Conservation (phyloP, 1,139 yeast species). For the Zygoascus sp. region DNA sequence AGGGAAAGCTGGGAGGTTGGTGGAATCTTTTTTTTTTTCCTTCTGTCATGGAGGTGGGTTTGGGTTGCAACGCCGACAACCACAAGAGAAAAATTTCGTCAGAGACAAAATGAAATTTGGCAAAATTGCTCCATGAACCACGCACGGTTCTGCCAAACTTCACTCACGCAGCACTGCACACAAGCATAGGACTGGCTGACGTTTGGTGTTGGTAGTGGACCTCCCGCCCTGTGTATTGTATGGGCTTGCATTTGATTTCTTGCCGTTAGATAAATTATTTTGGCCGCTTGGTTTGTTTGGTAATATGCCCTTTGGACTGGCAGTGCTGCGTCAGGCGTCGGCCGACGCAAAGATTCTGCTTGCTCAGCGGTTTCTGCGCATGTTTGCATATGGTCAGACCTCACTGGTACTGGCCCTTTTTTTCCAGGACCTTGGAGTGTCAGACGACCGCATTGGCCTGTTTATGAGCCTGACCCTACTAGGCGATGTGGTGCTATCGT, state of each 20-base stretch:
- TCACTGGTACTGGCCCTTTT: constrained; percentile 76
- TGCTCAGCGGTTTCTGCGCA: constrained; percentile 64
- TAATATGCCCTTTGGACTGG: constrained; percentile 16
- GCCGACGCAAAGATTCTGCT: constrained; percentile 63
- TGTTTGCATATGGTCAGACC: constrained; percentile 76
- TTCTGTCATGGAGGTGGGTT: neutral
- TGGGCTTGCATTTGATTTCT: neutral
- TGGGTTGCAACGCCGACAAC: neutral
- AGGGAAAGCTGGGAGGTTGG: neutral
- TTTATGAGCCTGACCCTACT: constrained; percentile 80
- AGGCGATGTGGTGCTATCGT: constrained; percentile 76
- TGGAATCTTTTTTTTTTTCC: too few relatives aligned
- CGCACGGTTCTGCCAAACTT: too few relatives aligned
- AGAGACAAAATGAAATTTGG: too few relatives aligned
- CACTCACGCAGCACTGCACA: too few relatives aligned
- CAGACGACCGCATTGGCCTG: constrained; percentile 60
- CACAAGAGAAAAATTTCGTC: too few relatives aligned
- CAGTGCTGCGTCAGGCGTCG: constrained; percentile 17
- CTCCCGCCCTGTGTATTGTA: too few relatives aligned
- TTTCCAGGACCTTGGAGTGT: constrained; percentile 51
- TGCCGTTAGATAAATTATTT: too few relatives aligned
- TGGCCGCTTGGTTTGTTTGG: too few relatives aligned
- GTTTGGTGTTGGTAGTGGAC: too few relatives aligned
- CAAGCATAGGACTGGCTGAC: too few relatives aligned
- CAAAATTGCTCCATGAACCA: too few relatives aligned